A percentile compares a stretch with the other conserved stretches of the same genome.
phyloP scores from a whole-genome alignment of 2,329 filamentous ascomycete genomes.

The Monosporascus sp. region DNA sequence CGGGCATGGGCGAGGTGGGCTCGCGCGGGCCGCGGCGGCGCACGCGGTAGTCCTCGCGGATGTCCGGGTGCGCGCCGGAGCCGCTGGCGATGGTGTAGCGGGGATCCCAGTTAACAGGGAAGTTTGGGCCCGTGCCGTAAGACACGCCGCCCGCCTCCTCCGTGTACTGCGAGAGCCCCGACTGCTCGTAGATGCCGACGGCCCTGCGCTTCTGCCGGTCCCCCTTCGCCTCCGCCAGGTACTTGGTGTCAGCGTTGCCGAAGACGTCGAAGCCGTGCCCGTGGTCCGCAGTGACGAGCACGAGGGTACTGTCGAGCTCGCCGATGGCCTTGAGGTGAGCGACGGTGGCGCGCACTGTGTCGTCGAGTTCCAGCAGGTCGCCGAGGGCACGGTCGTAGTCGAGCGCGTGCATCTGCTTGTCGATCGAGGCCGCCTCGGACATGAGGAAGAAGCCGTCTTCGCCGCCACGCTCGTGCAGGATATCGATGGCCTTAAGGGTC shows the following conservation, averaged over 20 bases:
- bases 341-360: constrained; percentile 73
- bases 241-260: constrained; percentile 75
- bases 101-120: constrained; percentile 80
- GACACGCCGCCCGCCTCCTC: constrained; percentile 51
- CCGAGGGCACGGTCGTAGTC: constrained; percentile 84
- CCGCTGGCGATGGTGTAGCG: constrained; percentile 75
- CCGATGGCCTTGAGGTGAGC: constrained; percentile 61
- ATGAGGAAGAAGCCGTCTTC: constrained; percentile 81
- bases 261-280: constrained; percentile 87
- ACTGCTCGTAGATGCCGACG: constrained; percentile 67
- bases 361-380: constrained; percentile 79
- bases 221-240: constrained; percentile 58
- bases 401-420: constrained; percentile 84
- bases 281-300: constrained; percentile 82
- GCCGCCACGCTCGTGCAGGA: constrained; percentile 61
- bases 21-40: constrained; percentile 60
- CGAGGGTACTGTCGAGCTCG: constrained; percentile 68
- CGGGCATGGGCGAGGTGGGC: constrained; percentile 52
- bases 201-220: constrained; percentile 72
- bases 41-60: constrained; percentile 70
- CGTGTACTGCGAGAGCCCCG: constrained; percentile 72
- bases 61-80: constrained; percentile 66
- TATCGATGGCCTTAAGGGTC: constrained; percentile 80
- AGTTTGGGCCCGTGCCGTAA: constrained; percentile 69
- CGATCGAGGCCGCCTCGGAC: constrained; percentile 78